Evolutionary conservation across 768 basidiomycete genomes (phyloP).

Genomic region (Brasilioporus rufonigricans): DNA sequence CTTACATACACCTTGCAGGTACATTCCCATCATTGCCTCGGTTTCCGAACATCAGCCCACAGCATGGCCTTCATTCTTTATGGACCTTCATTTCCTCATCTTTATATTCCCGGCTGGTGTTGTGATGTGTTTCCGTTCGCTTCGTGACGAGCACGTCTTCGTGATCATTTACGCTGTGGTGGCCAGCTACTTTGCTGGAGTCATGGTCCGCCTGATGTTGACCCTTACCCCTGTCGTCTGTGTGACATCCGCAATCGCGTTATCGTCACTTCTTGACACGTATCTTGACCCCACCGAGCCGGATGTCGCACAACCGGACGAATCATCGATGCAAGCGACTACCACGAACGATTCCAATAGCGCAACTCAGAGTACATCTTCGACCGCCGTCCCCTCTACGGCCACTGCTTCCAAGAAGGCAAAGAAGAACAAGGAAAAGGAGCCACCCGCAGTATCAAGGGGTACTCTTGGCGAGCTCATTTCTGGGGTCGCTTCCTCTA

Average conservation of each 20-base stretch:
- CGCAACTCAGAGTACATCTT: slow-evolving; percentile 17
- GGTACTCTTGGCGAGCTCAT: slow-evolving; percentile 41
- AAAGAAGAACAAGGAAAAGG: slow-evolving; percentile 62
- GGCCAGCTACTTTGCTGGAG: slow-evolving; percentile 97
- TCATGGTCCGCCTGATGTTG: slow-evolving; percentile 99
- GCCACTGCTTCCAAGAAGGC: slow-evolving; percentile 34
- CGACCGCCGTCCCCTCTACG: slow-evolving; percentile 29
- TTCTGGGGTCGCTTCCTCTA: slow-evolving; percentile 36
- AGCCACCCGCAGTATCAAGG: slow-evolving; percentile 39
- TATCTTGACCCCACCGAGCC: slow-evolving; percentile 88
- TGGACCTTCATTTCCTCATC: slow-evolving; percentile 97
- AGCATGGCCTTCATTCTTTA: slow-evolving; percentile 99
- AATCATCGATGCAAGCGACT: slow-evolving; percentile 3
- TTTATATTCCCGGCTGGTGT: slow-evolving; percentile 98
- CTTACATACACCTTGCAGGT: slow-evolving; percentile 42
- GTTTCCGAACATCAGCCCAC: slow-evolving; percentile 99
- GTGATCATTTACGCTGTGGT: slow-evolving; percentile 97
- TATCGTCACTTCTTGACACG: slow-evolving; percentile 83
- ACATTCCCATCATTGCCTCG: slow-evolving; percentile 97
- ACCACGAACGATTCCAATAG: slow-evolving; percentile 10
- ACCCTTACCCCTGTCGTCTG: slow-evolving; percentile 97
- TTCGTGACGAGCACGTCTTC: slow-evolving; percentile 96
- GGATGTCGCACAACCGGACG: slow-evolving; percentile 21
- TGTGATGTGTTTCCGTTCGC: slow-evolving; percentile 86
- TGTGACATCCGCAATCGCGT: slow-evolving; percentile 85